These are phyloP conservation scores for Aspergillus taichungensis DNA, from an alignment of 495 filamentous ascomycete species.

Conservation along the genomic window DNA sequence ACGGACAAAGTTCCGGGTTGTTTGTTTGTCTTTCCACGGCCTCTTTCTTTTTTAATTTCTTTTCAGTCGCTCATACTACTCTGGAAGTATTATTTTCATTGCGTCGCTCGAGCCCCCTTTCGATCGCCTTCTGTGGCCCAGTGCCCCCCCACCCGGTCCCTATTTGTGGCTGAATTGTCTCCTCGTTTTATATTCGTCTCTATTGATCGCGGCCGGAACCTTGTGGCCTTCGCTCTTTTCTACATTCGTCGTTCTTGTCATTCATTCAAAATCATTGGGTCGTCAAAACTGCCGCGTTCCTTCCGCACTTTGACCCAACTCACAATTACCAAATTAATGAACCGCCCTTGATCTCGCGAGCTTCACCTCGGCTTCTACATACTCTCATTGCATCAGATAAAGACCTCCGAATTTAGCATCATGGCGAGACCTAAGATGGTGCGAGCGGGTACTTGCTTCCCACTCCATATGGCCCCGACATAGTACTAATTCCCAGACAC, in stretches of 20 bases:
- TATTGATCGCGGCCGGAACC: too few relatives aligned
- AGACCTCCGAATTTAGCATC: conserved; percentile 5
- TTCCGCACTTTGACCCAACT: too few relatives aligned
- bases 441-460: conserved; percentile 55
- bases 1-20: conserved; percentile 7
- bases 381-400: conserved; percentile 4
- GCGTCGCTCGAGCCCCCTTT: conserved; percentile 8
- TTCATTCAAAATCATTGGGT: background rate
- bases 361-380: background rate
- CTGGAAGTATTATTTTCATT: conserved; percentile 25
- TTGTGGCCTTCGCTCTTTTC: too few relatives aligned
- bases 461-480: too few relatives aligned
- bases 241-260: background rate
- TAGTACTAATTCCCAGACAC: too few relatives aligned
- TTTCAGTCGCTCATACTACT: conserved; percentile 13
- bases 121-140: background rate
- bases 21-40: conserved; percentile 11
- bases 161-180: conserved; percentile 10
- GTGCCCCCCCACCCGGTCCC: conserved; percentile 22
- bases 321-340: background rate
- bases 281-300: too few relatives aligned
- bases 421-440: conserved; percentile 76
- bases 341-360: conserved; percentile 3
- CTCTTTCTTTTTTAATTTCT: conserved; percentile 13
- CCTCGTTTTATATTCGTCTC: too few relatives aligned